These are phyloP conservation scores for Hymenoscyphus repandus DNA, from an alignment of 2,329 filamentous ascomycete genomes.

Conservation along the genomic window DNA sequence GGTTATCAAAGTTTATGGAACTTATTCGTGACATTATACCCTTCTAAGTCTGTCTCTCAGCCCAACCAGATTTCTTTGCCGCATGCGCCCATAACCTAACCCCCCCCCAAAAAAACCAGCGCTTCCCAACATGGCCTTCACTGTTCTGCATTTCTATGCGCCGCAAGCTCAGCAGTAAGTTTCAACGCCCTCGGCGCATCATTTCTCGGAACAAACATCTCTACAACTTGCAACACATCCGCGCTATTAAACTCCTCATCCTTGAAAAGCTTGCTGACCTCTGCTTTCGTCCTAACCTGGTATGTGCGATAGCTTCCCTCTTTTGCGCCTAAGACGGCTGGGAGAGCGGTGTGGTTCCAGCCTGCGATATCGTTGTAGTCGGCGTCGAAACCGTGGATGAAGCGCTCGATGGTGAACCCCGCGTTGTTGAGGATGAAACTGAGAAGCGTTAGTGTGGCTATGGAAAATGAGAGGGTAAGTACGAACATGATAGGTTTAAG, in stretches of 20 bases:
- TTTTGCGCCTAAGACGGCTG: constrained; percentile 61
- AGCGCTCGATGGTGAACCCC: constrained; percentile 84
- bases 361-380: constrained; percentile 73
- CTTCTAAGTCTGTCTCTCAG: too few relatives aligned
- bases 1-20: too few relatives aligned
- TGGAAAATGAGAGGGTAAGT: neutral
- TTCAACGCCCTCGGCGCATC: constrained; percentile 70
- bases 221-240: constrained; percentile 62
- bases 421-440: constrained; percentile 82
- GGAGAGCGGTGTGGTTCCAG: constrained; percentile 69
- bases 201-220: constrained; percentile 73
- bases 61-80: too few relatives aligned
- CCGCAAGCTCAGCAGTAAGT: constrained; percentile 65
- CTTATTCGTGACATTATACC: too few relatives aligned
- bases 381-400: constrained; percentile 77
- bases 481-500: constrained; percentile 68
- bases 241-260: constrained; percentile 58
- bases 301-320: constrained; percentile 56
- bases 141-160: constrained; percentile 51
- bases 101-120: too few relatives aligned
- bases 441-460: neutral
- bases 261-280: constrained; percentile 60
- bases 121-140: too few relatives aligned
- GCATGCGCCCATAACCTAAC: too few relatives aligned
- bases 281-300: constrained; percentile 62